Evolutionary conservation across 805 yeast species (phyloP).

Genomic region (Candida glaebosa): DNA sequence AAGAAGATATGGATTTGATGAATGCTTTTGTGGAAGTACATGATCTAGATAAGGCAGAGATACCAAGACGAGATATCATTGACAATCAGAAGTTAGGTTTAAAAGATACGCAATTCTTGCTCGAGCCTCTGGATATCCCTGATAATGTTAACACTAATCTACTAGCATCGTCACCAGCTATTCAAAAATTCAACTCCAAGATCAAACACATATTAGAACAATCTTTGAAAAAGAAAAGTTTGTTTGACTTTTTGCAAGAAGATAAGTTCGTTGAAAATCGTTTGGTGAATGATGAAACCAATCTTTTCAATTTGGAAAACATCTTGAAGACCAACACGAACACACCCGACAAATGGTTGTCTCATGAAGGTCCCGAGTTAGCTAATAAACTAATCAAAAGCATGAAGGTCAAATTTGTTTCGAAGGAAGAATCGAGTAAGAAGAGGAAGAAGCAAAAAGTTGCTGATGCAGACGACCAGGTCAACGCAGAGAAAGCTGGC

Average conservation of each 20-base stretch:
- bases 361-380: conserved; percentile 4
- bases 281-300: conserved; percentile 19
- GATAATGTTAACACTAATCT: conserved; percentile 15
- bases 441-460: conserved; percentile 3
- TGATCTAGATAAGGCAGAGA: conserved; percentile 19
- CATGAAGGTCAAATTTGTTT: conserved; percentile 21
- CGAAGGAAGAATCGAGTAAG: conserved; percentile 17
- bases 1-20: conserved; percentile 18
- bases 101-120: conserved; percentile 9
- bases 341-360: conserved; percentile 1
- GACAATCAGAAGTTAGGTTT: conserved; percentile 15
- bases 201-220: conserved; percentile 21
- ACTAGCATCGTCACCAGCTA: conserved; percentile 28
- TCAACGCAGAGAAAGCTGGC: conserved; percentile 4
- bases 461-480: background rate
- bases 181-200: conserved; percentile 21
- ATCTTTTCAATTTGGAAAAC: conserved; percentile 30
- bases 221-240: conserved; percentile 18
- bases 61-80: conserved; percentile 6
- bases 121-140: conserved; percentile 1
- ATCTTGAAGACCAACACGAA: conserved; percentile 18
- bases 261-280: conserved; percentile 21
- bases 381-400: conserved; percentile 20
- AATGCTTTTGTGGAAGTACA: conserved; percentile 26
- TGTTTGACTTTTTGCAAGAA: conserved; percentile 20